Conservation (phyloP, 2,329 filamentous ascomycete species). For the Teratosphaeria zuluensis region DNA sequence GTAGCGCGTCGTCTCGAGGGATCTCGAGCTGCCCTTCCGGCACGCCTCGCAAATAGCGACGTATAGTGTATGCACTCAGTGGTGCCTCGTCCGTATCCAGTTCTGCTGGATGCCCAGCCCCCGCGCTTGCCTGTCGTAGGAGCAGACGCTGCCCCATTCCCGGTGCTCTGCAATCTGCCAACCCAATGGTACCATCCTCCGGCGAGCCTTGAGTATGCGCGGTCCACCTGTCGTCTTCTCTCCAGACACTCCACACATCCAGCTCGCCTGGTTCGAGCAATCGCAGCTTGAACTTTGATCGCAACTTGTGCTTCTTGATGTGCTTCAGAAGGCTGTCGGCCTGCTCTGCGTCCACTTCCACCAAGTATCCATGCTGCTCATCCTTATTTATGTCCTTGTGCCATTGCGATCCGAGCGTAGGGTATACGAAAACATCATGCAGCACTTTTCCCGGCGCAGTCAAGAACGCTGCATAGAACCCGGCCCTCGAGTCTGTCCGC, state of each 20-base stretch:
- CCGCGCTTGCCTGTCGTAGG: conserved; percentile 9
- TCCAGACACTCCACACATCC: conserved; percentile 67
- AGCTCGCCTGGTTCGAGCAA: conserved; percentile 56
- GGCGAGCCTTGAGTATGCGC: conserved; percentile 13
- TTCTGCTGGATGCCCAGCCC: conserved; percentile 15
- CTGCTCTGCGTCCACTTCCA: conserved; percentile 71
- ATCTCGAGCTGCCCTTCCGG: conserved; percentile 81
- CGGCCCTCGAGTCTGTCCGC: conserved; percentile 34
- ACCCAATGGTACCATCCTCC: conserved; percentile 25
- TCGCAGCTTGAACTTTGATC: conserved; percentile 65
- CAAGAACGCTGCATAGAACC: conserved; percentile 75
- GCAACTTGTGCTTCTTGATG: conserved; percentile 75
- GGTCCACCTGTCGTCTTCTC: conserved; percentile 37
- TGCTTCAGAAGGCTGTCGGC: conserved; percentile 56
- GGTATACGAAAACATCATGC: conserved; percentile 86
- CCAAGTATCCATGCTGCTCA: conserved; percentile 51
- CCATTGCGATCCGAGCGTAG: conserved; percentile 33
- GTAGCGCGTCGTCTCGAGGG: conserved; percentile 58
- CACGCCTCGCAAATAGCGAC: conserved; percentile 70
- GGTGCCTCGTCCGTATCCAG: conserved; percentile 30
- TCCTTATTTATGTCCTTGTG: conserved; percentile 15
- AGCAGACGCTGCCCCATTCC: conserved; percentile 27
- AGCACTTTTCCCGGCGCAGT: conserved; percentile 73
- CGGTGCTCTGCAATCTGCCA: conserved; percentile 29
- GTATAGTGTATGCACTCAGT: conserved; percentile 54